A percentile compares a stretch with the other conserved stretches of the same genome.
phyloP scores from a whole-genome alignment of 2,329 filamentous ascomycete species.

The Colletotrichum lentis region DNA sequence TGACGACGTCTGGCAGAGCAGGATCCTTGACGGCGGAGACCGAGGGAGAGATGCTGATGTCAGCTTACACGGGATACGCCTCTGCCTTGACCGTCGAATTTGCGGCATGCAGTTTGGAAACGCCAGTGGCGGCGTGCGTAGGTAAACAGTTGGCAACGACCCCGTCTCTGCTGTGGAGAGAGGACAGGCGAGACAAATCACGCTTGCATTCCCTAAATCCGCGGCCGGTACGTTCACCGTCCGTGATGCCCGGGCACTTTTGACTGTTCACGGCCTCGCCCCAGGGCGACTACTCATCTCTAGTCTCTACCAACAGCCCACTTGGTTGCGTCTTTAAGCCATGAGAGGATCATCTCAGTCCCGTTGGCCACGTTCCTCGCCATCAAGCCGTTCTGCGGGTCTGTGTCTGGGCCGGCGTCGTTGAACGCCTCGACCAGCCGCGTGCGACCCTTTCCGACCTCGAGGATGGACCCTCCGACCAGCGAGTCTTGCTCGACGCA shows the following conservation, averaged over 20 bases:
- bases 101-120: constrained; percentile 18
- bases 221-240: not conserved
- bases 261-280: no score
- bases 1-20: no score
- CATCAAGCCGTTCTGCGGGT: constrained; percentile 42
- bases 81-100: constrained; percentile 21
- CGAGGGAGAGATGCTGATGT: no score
- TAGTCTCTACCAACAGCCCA: constrained; percentile 40
- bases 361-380: constrained; percentile 44
- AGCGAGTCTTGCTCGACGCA: constrained; percentile 48
- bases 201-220: not conserved
- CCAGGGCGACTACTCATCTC: no score
- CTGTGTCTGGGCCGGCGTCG: constrained; percentile 51
- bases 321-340: constrained; percentile 41
- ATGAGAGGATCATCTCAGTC: constrained; percentile 42
- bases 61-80: no score
- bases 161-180: not conserved
- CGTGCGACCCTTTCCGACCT: constrained; percentile 48
- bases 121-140: constrained; percentile 42
- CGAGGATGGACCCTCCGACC: constrained; percentile 53
- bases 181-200: not conserved
- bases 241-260: not conserved
- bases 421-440: constrained; percentile 48
- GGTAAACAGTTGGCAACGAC: constrained; percentile 1
- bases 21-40: no score